Conservation (phyloP, 1,284 basidiomycete genomes). For the Ganoderma leucocontextum region DNA sequence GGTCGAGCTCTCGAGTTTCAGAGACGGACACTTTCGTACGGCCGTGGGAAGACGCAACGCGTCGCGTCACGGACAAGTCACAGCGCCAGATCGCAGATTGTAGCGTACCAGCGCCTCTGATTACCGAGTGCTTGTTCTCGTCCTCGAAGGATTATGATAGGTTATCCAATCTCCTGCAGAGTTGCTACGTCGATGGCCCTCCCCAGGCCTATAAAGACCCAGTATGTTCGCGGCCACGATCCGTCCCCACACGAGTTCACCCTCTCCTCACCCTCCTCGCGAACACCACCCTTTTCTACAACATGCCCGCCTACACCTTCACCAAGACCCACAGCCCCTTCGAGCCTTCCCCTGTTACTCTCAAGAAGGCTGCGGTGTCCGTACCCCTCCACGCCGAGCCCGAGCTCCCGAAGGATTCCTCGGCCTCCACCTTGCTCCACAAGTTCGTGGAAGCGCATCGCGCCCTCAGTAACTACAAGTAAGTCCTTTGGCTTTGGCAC, state of each 20-base stretch:
- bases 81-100: constrained; percentile 27
- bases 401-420: constrained; percentile 16
- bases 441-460: constrained; percentile 42
- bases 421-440: constrained; percentile 32
- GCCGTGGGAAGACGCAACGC: too few relatives aligned
- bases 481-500: constrained; percentile 9
- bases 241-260: constrained; percentile 24
- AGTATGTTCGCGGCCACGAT: constrained; percentile 19
- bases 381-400: constrained; percentile 10
- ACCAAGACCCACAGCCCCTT: constrained; percentile 28
- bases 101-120: constrained; percentile 19
- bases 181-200: constrained; percentile 25
- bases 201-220: constrained; percentile 28
- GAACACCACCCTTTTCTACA: constrained; percentile 4
- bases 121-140: constrained; percentile 28
- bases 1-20: too few relatives aligned
- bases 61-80: constrained; percentile 23
- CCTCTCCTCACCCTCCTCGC: constrained; percentile 1
- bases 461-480: constrained; percentile 41
- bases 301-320: constrained; percentile 30
- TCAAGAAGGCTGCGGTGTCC: constrained; percentile 27
- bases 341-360: constrained; percentile 26
- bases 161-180: constrained; percentile 15
- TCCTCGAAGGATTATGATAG: constrained; percentile 3
- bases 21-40: too few relatives aligned